Conservation (phyloP, 2,329 filamentous ascomycete genomes). For the Fusarium anguioides region DNA sequence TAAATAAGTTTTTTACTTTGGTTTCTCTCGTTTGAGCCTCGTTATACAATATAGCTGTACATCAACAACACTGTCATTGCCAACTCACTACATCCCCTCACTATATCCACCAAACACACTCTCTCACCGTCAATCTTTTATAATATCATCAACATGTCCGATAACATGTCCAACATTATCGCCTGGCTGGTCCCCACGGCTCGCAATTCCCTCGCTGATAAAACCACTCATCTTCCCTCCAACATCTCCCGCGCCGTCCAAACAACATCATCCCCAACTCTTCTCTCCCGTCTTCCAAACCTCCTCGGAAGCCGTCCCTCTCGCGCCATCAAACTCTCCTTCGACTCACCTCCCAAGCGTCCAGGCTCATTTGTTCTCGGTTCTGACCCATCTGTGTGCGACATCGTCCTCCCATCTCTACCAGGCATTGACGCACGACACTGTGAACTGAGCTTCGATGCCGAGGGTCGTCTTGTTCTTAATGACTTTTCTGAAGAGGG, state of each 20-base stretch:
- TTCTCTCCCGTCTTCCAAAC: conserved; percentile 47
- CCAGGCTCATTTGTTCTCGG: conserved; percentile 54
- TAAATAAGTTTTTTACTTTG: not conserved
- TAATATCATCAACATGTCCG: conserved; percentile 28
- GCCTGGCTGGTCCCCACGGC: conserved; percentile 55
- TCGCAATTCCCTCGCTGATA: conserved; percentile 49
- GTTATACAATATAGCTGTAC: not conserved
- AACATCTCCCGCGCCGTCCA: conserved; percentile 47
- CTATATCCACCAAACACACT: conserved; percentile 11
- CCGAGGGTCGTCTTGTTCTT: conserved; percentile 52
- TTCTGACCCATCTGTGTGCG: conserved; percentile 51
- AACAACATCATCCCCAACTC: conserved; percentile 40
- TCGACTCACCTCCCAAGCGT: conserved; percentile 49
- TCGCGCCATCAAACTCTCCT: conserved; percentile 52
- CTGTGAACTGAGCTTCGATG: conserved; percentile 55
- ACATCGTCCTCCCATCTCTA: conserved; percentile 52
- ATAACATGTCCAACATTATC: conserved; percentile 50
- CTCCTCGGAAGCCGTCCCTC: conserved; percentile 43
- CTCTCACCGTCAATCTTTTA: conserved; percentile 7
- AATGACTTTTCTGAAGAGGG: conserved; percentile 53
- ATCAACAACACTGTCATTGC: conserved; percentile 1
- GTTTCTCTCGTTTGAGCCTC: conserved; percentile 44
- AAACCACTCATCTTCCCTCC: conserved; percentile 47
- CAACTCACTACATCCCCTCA: conserved; percentile 23
- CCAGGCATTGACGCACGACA: conserved; percentile 52